Evolutionary conservation across 176 grass and related monocot species (phyloP).

Genomic region (Chloris gayana): DNA sequence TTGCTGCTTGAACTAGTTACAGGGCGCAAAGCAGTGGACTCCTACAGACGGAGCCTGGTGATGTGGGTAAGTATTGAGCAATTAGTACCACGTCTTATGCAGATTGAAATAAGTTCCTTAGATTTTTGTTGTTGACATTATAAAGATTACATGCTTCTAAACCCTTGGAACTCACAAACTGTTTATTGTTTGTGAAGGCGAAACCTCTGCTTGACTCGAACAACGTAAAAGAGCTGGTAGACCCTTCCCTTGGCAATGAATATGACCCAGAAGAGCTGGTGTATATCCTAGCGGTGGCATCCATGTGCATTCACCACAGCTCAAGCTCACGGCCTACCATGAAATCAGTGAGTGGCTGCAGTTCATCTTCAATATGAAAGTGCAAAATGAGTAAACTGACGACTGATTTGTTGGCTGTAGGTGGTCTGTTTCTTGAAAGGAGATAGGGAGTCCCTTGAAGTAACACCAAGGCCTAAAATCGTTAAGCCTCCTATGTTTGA

Average conservation of each 20-base stretch:
- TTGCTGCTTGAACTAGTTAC: slow-evolving; percentile 93
- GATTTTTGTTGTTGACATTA: slow-evolving; percentile 6
- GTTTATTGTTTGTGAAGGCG: slow-evolving; percentile 55
- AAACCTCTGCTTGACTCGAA: slow-evolving; percentile 89
- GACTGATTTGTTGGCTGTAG: slow-evolving; percentile 37
- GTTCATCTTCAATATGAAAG: background rate
- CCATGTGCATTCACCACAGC: slow-evolving; percentile 94
- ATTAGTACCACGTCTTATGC: slow-evolving; percentile 2
- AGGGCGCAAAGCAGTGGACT: slow-evolving; percentile 84
- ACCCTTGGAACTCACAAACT: slow-evolving; percentile 25
- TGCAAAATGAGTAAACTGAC: slow-evolving; percentile 27
- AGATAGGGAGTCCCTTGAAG: slow-evolving; percentile 57
- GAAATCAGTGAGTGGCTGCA: slow-evolving; percentile 63
- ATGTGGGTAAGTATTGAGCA: slow-evolving; percentile 68
- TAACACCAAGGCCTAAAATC: slow-evolving; percentile 54
- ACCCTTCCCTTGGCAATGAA: slow-evolving; percentile 62
- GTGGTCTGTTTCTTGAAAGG: slow-evolving; percentile 74
- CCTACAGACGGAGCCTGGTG: slow-evolving; percentile 85
- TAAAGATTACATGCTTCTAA: slow-evolving; percentile 19
- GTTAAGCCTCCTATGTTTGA: slow-evolving; percentile 63
- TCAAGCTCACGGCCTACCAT: slow-evolving; percentile 74
- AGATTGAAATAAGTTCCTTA: background rate
- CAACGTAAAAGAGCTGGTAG: slow-evolving; percentile 74
- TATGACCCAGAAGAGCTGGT: slow-evolving; percentile 75
- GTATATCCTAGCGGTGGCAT: slow-evolving; percentile 64